A percentile compares a stretch with the other conserved stretches of the same genome.
These are phyloP conservation scores for Penicillium crustosum DNA, from an alignment of 2,329 filamentous ascomycete species.

Conservation along the genomic window DNA sequence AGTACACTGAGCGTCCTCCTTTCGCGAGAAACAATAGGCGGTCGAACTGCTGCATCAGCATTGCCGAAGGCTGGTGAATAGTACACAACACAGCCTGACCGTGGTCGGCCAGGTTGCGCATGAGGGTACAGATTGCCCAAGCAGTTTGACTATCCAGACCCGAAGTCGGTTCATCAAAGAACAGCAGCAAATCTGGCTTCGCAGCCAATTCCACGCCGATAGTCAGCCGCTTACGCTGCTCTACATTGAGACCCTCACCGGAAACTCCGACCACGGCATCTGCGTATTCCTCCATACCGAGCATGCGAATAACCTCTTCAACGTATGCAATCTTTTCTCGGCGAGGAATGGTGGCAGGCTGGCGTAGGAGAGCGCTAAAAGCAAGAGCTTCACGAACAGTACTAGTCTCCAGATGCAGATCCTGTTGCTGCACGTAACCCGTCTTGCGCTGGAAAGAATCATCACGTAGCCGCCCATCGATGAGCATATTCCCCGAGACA, in stretches of 20 bases:
- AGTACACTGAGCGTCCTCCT: slow-evolving; percentile 68
- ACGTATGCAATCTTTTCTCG: slow-evolving; percentile 84
- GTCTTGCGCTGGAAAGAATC: slow-evolving; percentile 87
- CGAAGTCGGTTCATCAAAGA: slow-evolving; percentile 92
- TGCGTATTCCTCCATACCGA: slow-evolving; percentile 90
- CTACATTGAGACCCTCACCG: slow-evolving; percentile 69
- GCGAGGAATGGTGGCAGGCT: slow-evolving; percentile 69
- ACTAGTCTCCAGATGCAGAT: slow-evolving; percentile 79
- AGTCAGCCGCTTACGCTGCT: slow-evolving; percentile 75
- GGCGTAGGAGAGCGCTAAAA: slow-evolving; percentile 82
- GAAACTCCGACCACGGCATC: slow-evolving; percentile 88
- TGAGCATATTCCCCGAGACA: slow-evolving; percentile 79
- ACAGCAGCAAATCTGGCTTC: slow-evolving; percentile 83
- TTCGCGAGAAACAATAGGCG: slow-evolving; percentile 63
- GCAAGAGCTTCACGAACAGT: slow-evolving; percentile 85
- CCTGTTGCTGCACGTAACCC: slow-evolving; percentile 89
- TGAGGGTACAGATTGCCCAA: slow-evolving; percentile 83
- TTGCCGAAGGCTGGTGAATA: slow-evolving; percentile 91
- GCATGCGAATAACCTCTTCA: slow-evolving; percentile 82
- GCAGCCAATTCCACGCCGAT: slow-evolving; percentile 94
- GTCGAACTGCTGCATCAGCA: slow-evolving; percentile 86
- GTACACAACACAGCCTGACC: slow-evolving; percentile 93
- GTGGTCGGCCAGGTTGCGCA: slow-evolving; percentile 84
- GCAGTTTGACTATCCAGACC: slow-evolving; percentile 94
- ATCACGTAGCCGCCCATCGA: slow-evolving; percentile 72